Conservation (phyloP, 441 rosid genomes). For the Aleurites moluccanus region DNA sequence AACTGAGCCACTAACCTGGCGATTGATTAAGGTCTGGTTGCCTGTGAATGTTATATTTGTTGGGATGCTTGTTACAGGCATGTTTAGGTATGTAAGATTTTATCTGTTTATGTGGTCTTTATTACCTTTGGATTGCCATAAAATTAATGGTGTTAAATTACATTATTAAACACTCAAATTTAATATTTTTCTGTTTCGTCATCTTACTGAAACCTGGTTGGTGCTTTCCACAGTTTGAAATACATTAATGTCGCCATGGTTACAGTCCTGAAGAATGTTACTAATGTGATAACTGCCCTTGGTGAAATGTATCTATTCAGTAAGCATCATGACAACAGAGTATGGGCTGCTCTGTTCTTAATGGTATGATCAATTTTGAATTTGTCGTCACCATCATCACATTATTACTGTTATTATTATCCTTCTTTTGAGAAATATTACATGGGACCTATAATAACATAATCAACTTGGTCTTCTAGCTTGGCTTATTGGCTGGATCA, state of each 20-base stretch:
- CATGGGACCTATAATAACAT: conserved; percentile 5
- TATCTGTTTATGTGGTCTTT: neutral
- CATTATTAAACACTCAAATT: neutral
- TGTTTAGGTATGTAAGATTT: conserved; percentile 75
- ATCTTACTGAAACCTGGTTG: neutral
- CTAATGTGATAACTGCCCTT: conserved; percentile 91
- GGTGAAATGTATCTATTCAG: conserved; percentile 95
- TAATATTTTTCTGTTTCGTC: conserved; percentile 7
- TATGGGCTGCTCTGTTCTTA: conserved; percentile 94
- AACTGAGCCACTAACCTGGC: conserved; percentile 86
- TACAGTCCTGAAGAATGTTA: conserved; percentile 95
- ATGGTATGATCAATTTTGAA: conserved; percentile 59
- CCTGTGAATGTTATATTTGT: conserved; percentile 97
- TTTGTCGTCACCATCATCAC: neutral
- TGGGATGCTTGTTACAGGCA: conserved; percentile 98
- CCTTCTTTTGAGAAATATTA: conserved; percentile 1
- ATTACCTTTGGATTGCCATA: neutral
- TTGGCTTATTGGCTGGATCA: conserved; percentile 7
- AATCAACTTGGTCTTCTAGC: neutral
- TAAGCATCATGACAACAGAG: conserved; percentile 91
- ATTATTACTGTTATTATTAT: neutral
- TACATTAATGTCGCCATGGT: conserved; percentile 99
- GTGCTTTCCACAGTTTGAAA: conserved; percentile 65
- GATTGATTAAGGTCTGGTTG: conserved; percentile 87
- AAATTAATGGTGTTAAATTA: neutral